phyloP scores from a whole-genome alignment of 257 asterid species.

The Nicotiana obtusifolia region DNA sequence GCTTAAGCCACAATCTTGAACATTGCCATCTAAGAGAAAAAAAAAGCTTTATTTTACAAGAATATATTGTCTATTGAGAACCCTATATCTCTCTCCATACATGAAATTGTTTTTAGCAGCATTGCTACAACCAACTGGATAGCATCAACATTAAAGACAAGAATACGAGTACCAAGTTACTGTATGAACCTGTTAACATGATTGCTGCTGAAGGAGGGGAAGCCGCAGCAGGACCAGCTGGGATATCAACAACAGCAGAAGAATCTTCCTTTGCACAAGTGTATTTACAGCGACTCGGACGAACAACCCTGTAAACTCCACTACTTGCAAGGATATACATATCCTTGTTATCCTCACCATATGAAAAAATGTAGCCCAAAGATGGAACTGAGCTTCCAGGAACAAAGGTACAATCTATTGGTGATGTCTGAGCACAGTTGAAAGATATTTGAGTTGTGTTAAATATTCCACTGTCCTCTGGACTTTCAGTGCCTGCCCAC shows the following conservation, averaged over 20 bases:
- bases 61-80: neutral
- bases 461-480: conserved; percentile 58
- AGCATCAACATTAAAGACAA: conserved; percentile 17
- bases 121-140: neutral
- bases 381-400: conserved; percentile 57
- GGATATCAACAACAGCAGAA: conserved; percentile 22
- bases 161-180: conserved; percentile 19
- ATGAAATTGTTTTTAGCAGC: neutral
- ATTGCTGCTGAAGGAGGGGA: conserved; percentile 42
- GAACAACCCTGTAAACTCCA: conserved; percentile 75
- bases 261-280: conserved; percentile 48
- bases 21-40: neutral
- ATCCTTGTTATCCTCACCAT: conserved; percentile 74
- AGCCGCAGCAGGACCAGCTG: conserved; percentile 28
- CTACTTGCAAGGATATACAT: conserved; percentile 59
- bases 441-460: conserved; percentile 40
- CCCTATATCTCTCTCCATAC: neutral
- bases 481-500: conserved; percentile 72
- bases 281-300: conserved; percentile 70
- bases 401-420: conserved; percentile 50
- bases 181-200: conserved; percentile 12
- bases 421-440: conserved; percentile 62
- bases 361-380: conserved; percentile 71
- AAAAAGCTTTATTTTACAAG: neutral
- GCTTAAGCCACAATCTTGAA: neutral